A percentile compares a stretch with the other conserved stretches of the same genome.
phyloP scores from a whole-genome alignment of 345 rosid genomes.

The Anacardium occidentale region DNA sequence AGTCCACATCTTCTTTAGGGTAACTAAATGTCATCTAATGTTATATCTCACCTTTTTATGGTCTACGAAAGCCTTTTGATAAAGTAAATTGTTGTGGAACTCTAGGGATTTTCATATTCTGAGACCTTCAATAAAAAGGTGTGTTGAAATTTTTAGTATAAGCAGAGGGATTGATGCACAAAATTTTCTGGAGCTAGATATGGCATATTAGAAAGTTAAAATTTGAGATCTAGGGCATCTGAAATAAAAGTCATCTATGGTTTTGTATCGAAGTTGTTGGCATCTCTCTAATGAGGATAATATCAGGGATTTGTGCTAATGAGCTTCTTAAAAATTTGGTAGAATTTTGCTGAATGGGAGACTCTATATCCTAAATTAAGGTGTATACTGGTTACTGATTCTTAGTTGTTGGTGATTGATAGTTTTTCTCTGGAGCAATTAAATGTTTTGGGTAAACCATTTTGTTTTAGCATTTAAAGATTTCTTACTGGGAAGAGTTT shows the following conservation, averaged over 20 bases:
- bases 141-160: background rate
- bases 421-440: background rate
- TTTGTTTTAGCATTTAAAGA: background rate
- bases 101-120: background rate
- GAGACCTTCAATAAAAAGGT: background rate
- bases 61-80: background rate
- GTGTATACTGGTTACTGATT: background rate
- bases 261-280: background rate
- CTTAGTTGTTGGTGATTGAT: background rate
- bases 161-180: background rate
- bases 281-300: background rate
- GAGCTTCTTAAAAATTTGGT: background rate
- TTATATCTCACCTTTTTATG: background rate
- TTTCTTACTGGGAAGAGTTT: background rate
- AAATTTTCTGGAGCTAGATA: background rate
- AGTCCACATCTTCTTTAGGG: slow-evolving; percentile 9
- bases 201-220: background rate
- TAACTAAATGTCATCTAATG: background rate
- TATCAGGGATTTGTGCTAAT: background rate
- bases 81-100: background rate
- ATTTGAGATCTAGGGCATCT: background rate
- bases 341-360: background rate
- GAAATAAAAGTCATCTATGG: background rate
- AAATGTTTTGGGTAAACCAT: background rate
- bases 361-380: background rate